Percentiles rank a stretch among this genome's conserved stretches.
Conservation (phyloP, 2,329 filamentous ascomycete species). For the Microdochium bolleyi region DNA sequence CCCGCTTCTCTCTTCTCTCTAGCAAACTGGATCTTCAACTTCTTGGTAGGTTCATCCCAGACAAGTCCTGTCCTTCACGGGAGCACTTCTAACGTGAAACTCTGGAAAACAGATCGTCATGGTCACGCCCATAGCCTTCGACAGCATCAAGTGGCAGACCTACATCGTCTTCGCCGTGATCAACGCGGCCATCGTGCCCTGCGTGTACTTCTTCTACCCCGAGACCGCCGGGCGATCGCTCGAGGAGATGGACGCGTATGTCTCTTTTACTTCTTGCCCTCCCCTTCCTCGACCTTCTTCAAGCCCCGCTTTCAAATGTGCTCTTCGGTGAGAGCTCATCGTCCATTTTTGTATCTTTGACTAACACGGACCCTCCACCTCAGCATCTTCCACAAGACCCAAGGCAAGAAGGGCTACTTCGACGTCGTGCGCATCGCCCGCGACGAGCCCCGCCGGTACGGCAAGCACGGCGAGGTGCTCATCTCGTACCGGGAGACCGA, state of each 20-base stretch:
- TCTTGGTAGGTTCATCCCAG: conserved; percentile 28
- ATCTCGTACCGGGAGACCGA: conserved; percentile 34
- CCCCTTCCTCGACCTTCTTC: too few relatives aligned
- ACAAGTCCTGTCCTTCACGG: neutral
- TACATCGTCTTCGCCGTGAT: conserved; percentile 62
- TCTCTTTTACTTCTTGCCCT: conserved; percentile 14
- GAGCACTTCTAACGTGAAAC: neutral
- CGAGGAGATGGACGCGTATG: conserved; percentile 17
- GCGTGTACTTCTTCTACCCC: conserved; percentile 55
- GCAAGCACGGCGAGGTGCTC: conserved; percentile 50
- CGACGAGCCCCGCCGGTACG: conserved; percentile 46
- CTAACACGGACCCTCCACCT: neutral
- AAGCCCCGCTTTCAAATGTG: too few relatives aligned
- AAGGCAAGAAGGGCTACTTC: conserved; percentile 30
- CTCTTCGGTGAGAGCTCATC: too few relatives aligned
- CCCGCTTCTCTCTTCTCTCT: conserved; percentile 17
- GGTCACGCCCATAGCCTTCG: conserved; percentile 52
- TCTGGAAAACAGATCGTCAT: conserved; percentile 39
- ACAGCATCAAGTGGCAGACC: conserved; percentile 49
- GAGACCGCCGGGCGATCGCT: conserved; percentile 13
- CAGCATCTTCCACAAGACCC: conserved; percentile 50
- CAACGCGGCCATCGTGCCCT: conserved; percentile 51
- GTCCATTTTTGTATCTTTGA: conserved; percentile 33
- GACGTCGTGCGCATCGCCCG: conserved; percentile 31
- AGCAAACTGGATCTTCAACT: conserved; percentile 57